These are phyloP conservation scores for Leavenworthia alabamica DNA, from an alignment of 345 rosid species.

Conservation along the genomic window DNA sequence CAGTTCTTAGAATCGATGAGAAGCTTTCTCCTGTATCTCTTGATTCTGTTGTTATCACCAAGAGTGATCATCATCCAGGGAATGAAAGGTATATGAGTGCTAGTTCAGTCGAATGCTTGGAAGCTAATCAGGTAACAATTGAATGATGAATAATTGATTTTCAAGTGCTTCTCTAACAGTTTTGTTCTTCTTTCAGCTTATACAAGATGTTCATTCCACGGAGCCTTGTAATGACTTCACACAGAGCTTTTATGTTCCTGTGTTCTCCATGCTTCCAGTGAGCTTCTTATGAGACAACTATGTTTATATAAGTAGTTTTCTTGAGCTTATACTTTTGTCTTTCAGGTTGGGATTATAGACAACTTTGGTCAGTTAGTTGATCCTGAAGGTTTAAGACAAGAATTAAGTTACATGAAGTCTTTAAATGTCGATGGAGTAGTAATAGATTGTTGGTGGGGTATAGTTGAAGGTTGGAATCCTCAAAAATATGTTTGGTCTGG, in stretches of 20 bases:
- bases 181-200: conserved; percentile 48
- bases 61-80: conserved; percentile 52
- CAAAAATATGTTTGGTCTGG: conserved; percentile 94
- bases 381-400: conserved; percentile 61
- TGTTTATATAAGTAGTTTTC: no score
- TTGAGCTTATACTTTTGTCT: conserved; percentile 18
- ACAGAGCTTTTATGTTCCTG: conserved; percentile 60
- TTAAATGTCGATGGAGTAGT: conserved; percentile 69
- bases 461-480: conserved; percentile 90
- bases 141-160: neutral
- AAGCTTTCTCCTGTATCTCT: conserved; percentile 79
- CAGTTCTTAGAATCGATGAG: conserved; percentile 60
- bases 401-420: conserved; percentile 67
- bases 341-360: conserved; percentile 61
- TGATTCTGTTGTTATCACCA: conserved; percentile 79
- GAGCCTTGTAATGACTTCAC: conserved; percentile 50
- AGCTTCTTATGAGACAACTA: conserved; percentile 36
- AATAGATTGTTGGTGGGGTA: conserved; percentile 98
- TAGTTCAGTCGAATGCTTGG: conserved; percentile 80
- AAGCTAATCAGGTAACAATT: conserved; percentile 59
- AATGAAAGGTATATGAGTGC: conserved; percentile 46
- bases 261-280: conserved; percentile 74
- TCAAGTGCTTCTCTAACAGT: neutral
- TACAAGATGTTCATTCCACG: conserved; percentile 64
- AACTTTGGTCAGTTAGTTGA: conserved; percentile 75